Conservation (phyloP, 2,329 filamentous ascomycete genomes). For the Talaromyces verruculosus region DNA sequence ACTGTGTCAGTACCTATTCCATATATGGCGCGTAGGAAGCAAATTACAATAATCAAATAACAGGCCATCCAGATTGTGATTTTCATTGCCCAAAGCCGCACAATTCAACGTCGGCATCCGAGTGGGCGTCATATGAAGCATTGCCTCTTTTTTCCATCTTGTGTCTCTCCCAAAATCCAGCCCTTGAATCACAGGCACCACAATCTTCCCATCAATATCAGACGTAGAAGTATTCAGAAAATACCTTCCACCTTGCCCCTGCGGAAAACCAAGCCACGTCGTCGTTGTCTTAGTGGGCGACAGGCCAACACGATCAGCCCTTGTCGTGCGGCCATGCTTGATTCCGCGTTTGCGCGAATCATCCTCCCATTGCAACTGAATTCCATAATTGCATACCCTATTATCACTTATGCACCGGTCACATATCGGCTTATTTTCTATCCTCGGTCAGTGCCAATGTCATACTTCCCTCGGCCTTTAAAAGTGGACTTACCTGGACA, state of each 20-base stretch:
- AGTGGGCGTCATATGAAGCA: conserved; percentile 8
- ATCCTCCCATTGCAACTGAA: conserved; percentile 23
- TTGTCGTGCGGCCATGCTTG: conserved; percentile 22
- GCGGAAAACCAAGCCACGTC: conserved; percentile 16
- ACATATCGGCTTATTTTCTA: conserved; percentile 23
- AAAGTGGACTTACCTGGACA: conserved; percentile 19
- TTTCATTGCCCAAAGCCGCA: background rate
- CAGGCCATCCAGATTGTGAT: background rate
- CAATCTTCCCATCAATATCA: conserved; percentile 18
- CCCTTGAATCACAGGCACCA: conserved; percentile 17
- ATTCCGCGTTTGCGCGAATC: conserved; percentile 22
- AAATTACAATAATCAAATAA: conserved; percentile 22
- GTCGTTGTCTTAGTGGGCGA: conserved; percentile 14
- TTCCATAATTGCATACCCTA: conserved; percentile 18
- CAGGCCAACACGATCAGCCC: conserved; percentile 18
- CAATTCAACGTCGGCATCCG: conserved; percentile 12
- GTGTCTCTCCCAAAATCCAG: conserved; percentile 11
- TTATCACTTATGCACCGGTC: conserved; percentile 20
- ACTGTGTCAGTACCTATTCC: background rate
- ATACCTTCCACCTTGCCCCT: conserved; percentile 16
- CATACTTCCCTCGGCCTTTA: background rate
- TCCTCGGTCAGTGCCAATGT: background rate
- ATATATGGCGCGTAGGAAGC: background rate
- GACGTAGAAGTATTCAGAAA: conserved; percentile 22
- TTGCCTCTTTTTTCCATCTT: background rate